Base-by-base conservation (phyloP, 75 land plant genomes). In the Cryptomeria japonica region DNA sequence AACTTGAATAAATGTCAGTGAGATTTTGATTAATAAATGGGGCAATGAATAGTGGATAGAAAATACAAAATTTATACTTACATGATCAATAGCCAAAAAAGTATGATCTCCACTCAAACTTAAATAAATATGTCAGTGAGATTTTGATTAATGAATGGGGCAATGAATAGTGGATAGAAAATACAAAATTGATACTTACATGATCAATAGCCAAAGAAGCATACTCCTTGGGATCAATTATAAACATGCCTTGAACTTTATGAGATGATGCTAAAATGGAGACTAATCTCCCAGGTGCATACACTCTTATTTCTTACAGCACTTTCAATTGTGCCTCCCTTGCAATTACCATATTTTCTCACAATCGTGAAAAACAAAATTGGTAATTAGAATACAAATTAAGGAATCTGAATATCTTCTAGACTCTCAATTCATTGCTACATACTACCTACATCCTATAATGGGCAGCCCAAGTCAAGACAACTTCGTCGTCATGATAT, bases 171-270 rank as follows among this genome's bases (percentile, higher is more conserved):
- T 44, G 6, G 46, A 77, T 5, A 37, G 39, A 36, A 14, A 42
- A 41, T 80, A 78, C 80, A 78, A 78, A 78, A 39, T 38, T 78
- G 80, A 39, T 15, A 80, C 83, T 80, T 80, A 80, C 44, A 80
- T 80, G 25, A 80, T 80, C 28, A 80, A 44, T 37, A 80, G 28
- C 83, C 83, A 42, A 42, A 80, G 49, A 39, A 39, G n/a, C 7
- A 5, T 42, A 42, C 9, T 41, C n/a, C 38, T 80, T 41, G 83
- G 47, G 5, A 42, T 19, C 38, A 37, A 39, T 18, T 37, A 36
- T 78, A 68, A 77, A 19, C 18, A 78, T 36, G 44, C 16, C 19
- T 18, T 78, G 22, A 78, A 78, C 39, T 37, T 19, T 39, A 12
- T 13, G 16, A 34, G 41, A 78, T 38, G 41, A 37, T 78, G 22